Evolutionary conservation across 2,329 filamentous ascomycete genomes (phyloP), one percentile per base, ranked within the genome.

Genomic region (Didymellaceae sp.): DNA sequence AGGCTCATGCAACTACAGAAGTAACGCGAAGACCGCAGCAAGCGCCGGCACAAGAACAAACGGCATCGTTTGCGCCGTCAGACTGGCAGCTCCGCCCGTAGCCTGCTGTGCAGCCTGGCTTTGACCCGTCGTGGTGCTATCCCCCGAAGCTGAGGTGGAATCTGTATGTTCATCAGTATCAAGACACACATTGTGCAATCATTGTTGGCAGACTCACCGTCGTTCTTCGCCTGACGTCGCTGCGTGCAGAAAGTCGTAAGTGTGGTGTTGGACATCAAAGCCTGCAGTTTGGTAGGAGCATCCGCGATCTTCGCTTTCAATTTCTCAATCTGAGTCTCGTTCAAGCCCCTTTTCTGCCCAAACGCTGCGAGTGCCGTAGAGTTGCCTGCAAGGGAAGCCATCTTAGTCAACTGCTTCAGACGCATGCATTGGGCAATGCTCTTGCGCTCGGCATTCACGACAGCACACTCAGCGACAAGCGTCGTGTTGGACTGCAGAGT

Each of bases 241-340:
- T 59, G 52, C 3, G 55, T 30, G 43, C 67, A 70, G 13, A 64
- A 54, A 18, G 55, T 54, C 4, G 57, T 61, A 6, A 71, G 57
- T 1, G 67, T 69, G n/a, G 61, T 62, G 45, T 71, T 71, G 4
- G 48, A 39, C 41, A 60, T 41, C 57, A 71, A 35, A 13, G 53
- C 45, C 42, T 59, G 26, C 22, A 71, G 45, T 54, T 63, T 65
- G 2, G 55, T 54, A 10, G 56, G 52, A 2, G 66, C 65, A 14
- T 64, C 54, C 25, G 32, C 41, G 21, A 64, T 55, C 41, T 57
- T 56, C 6, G 59, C 58, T 54, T 65, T 52, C 37, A 71, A 35
- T 14, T 59, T 62, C 24, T 53, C 52, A 6, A 64, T 44, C 16
- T 60, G 47, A 2, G 60, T 64, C 3, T 49, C 53, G 28, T 65